phyloP scores from a whole-genome alignment of 148 eudicot genomes.

The Nyssa sinensis region DNA sequence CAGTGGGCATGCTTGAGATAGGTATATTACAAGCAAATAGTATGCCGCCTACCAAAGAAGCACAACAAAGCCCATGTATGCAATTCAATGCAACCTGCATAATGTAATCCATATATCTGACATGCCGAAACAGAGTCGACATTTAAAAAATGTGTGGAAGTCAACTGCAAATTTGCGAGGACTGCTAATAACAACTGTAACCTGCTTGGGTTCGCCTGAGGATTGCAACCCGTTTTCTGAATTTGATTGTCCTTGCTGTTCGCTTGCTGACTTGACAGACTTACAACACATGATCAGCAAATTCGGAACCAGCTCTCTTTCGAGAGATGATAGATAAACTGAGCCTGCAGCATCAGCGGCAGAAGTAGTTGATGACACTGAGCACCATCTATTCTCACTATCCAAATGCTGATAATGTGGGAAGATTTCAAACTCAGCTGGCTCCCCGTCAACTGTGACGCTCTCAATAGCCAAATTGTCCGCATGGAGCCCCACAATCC shows the following conservation, averaged over 20 bases:
- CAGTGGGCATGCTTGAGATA: background rate
- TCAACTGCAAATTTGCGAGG: background rate
- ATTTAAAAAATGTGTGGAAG: conserved; percentile 7
- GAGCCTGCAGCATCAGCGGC: conserved; percentile 98
- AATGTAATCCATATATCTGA: background rate
- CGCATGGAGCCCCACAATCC: conserved; percentile 89
- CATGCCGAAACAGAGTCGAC: background rate
- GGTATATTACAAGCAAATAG: background rate
- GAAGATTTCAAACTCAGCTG: conserved; percentile 79
- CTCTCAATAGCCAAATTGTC: conserved; percentile 91
- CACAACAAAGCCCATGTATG: background rate
- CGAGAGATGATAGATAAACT: conserved; percentile 78
- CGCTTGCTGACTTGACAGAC: conserved; percentile 34
- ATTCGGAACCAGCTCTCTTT: conserved; percentile 88
- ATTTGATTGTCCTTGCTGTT: conserved; percentile 33
- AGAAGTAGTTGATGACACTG: conserved; percentile 84
- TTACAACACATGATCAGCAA: conserved; percentile 84
- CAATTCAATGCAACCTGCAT: background rate
- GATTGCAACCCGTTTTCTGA: conserved; percentile 56
- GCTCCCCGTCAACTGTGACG: conserved; percentile 81
- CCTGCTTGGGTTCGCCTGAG: conserved; percentile 69
- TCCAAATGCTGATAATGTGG: conserved; percentile 80
- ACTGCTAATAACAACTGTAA: conserved; percentile 22
- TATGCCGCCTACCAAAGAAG: background rate
- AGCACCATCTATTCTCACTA: conserved; percentile 88